phyloP scores from a whole-genome alignment of 75 land plant species.

The Adiantum capillusveneris region DNA sequence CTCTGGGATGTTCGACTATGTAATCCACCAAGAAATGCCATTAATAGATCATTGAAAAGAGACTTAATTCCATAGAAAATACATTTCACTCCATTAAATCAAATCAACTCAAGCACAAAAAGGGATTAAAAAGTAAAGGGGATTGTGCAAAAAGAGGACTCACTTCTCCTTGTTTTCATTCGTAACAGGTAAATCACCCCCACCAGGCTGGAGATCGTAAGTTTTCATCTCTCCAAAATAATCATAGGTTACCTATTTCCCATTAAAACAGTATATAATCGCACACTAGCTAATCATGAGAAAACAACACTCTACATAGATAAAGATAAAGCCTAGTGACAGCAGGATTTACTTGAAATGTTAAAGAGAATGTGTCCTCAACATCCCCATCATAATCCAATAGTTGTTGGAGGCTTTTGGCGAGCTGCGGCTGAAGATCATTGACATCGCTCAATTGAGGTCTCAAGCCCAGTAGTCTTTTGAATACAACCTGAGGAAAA shows the following conservation, averaged over 20 bases:
- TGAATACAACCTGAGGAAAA: constrained; percentile 28
- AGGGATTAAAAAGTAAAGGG: no score
- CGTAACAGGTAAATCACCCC: constrained; percentile 29
- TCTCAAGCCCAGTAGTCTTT: constrained; percentile 21
- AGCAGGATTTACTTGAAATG: constrained; percentile 18
- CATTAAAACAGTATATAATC: neutral
- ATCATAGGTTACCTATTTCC: constrained; percentile 32
- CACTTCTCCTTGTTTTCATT: constrained; percentile 36
- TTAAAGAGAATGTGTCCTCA: constrained; percentile 15
- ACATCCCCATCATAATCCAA: constrained; percentile 28
- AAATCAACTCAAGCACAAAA: no score
- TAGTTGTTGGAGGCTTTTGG: constrained; percentile 22
- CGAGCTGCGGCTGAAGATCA: constrained; percentile 25
- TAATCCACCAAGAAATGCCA: no score
- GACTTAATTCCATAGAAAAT: no score
- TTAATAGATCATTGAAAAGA: no score
- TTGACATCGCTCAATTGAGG: constrained; percentile 16
- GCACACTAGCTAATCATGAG: no score
- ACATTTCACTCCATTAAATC: no score
- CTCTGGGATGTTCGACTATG: no score
- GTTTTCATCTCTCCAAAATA: constrained; percentile 35
- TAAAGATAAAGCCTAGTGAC: no score
- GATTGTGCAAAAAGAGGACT: no score
- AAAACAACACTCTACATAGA: no score
- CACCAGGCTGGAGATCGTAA: constrained; percentile 30